These are phyloP conservation scores for Hysterangium stoloniferum DNA, from an alignment of 768 basidiomycete genomes.

Conservation along the genomic window DNA sequence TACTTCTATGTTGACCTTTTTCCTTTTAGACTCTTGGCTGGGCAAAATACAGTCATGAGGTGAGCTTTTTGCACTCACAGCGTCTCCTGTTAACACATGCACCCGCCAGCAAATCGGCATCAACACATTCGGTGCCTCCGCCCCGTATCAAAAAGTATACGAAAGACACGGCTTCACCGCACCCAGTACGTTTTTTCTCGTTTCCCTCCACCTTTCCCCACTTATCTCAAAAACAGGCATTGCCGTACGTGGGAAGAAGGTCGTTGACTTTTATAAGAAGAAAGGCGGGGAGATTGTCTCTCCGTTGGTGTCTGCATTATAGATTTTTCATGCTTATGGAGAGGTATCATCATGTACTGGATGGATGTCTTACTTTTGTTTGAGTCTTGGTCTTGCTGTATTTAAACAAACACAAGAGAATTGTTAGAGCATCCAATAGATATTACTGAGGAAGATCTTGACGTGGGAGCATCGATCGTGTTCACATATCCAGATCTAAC, in stretches of 20 bases:
- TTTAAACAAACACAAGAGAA: no score
- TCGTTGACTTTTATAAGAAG: conserved; percentile 80
- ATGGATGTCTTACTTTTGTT: no score
- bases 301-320: conserved; percentile 69
- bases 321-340: no score
- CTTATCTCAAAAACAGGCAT: conserved; percentile 44
- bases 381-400: no score
- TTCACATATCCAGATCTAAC: no score
- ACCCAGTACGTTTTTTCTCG: conserved; percentile 39
- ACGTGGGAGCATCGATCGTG: no score
- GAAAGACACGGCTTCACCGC: conserved; percentile 85
- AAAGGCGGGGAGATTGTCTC: conserved; percentile 64
- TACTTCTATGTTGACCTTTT: conserved; percentile 10
- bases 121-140: conserved; percentile 77
- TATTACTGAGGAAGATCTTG: no score
- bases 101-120: conserved; percentile 58
- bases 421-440: no score
- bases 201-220: conserved; percentile 1
- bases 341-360: no score
- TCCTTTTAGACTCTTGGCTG: conserved; percentile 58
- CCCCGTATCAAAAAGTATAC: conserved; percentile 85
- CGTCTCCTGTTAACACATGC: conserved; percentile 11
- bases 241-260: conserved; percentile 76
- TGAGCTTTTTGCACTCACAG: conserved; percentile 19
- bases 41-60: conserved; percentile 86